A percentile compares a stretch with the other conserved stretches of the same genome.
phyloP scores from a whole-genome alignment of 2,329 filamentous ascomycete species.

The Aspergillus flavus region DNA sequence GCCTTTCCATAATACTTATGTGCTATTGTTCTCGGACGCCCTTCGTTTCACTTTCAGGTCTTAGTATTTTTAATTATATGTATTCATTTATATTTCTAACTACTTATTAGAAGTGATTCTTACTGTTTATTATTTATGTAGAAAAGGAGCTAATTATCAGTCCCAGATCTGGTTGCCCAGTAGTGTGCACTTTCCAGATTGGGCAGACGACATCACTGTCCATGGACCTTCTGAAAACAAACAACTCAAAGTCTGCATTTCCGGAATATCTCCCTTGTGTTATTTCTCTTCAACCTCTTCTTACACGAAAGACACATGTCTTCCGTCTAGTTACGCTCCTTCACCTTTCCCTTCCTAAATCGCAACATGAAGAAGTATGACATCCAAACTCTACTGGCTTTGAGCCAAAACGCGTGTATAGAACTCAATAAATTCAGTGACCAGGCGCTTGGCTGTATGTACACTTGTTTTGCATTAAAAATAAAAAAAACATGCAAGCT shows the following conservation, averaged over 20 bases:
- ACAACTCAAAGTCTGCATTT: background rate
- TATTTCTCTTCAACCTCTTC: background rate
- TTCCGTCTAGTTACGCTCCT: background rate
- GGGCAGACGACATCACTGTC: background rate
- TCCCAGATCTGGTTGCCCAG: too few relatives aligned
- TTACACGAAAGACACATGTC: background rate
- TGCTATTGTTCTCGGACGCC: background rate
- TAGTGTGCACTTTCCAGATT: background rate
- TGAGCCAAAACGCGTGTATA: conserved; percentile 32
- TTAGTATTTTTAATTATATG: background rate
- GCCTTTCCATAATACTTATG: background rate
- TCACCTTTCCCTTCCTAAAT: conserved; percentile 1
- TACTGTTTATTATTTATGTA: background rate
- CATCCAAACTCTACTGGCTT: conserved; percentile 39
- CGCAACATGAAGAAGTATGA: conserved; percentile 39
- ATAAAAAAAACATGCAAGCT: background rate
- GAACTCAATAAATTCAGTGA: conserved; percentile 30
- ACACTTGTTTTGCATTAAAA: background rate
- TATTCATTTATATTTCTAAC: background rate
- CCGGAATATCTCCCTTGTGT: background rate
- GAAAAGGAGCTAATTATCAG: background rate
- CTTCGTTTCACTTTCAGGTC: background rate
- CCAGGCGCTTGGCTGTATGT: conserved; percentile 37
- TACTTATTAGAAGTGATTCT: background rate
- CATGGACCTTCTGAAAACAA: background rate